A percentile compares a stretch with the other conserved stretches of the same genome.
phyloP scores from a whole-genome alignment of 2,329 filamentous ascomycete species.

The Penicillium aurantiogriseum region DNA sequence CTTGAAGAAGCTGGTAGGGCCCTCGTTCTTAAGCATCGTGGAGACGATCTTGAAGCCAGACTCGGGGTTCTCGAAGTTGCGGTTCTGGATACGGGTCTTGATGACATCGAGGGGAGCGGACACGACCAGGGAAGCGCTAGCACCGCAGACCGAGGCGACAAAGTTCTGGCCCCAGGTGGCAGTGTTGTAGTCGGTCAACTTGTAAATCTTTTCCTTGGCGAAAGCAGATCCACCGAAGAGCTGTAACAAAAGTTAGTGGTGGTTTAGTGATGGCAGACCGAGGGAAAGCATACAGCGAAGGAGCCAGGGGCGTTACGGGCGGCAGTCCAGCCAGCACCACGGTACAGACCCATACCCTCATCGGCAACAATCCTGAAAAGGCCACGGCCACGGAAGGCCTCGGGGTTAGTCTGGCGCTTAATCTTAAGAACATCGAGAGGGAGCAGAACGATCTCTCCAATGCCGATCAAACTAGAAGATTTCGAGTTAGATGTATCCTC shows the following conservation, averaged over 20 bases:
- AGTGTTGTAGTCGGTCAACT: constrained; percentile 89
- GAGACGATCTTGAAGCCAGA: constrained; percentile 85
- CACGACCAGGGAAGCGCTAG: constrained; percentile 89
- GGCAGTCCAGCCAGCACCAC: constrained; percentile 96
- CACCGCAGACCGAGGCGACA: constrained; percentile 90
- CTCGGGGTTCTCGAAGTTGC: constrained; percentile 97
- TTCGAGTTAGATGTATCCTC: constrained; percentile 1
- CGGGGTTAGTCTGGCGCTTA: constrained; percentile 98
- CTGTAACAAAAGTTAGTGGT: constrained; percentile 44
- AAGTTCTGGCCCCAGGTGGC: constrained; percentile 97
- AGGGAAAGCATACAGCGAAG: constrained; percentile 70
- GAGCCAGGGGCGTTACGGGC: constrained; percentile 95
- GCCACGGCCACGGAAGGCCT: constrained; percentile 92
- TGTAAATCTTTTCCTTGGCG: constrained; percentile 94
- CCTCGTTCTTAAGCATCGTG: constrained; percentile 93
- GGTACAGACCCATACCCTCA: constrained; percentile 92
- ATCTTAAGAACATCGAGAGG: constrained; percentile 98
- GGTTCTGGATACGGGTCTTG: constrained; percentile 97
- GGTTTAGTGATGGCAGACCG: constrained; percentile 10
- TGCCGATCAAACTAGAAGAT: constrained; percentile 74
- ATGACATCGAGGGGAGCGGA: constrained; percentile 96
- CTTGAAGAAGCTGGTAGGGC: constrained; percentile 89
- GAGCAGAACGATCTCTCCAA: constrained; percentile 93
- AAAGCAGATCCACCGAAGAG: constrained; percentile 97
- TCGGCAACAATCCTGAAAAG: constrained; percentile 86